Evolutionary conservation across 371 early-diverging fungal species (phyloP), one percentile per base, ranked within the genome.

Genomic region (Umbelopsis sp.): DNA sequence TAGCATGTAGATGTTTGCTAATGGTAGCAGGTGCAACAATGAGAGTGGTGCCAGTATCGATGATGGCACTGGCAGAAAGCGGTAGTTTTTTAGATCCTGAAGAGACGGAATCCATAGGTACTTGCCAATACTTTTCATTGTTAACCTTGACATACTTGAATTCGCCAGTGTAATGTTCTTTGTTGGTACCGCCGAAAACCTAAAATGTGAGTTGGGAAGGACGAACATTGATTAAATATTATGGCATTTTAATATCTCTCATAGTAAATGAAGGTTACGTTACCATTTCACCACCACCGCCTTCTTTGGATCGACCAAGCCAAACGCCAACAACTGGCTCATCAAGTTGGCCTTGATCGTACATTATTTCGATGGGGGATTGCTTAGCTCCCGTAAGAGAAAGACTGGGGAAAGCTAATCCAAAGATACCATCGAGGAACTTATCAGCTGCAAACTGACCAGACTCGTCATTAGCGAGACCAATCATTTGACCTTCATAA

Each of bases 341-440:
- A 25, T 68, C 52, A 22, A 82, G 78, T 2, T 44, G 10, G 0
- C 77, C 77, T 20, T 50, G 20, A 3, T 50, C 45, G 35, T 72
- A 50, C 72, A 82, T 70, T n/a, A 70, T 63, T 62, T 76, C 57
- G 0, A 78, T 73, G 18, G 75, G 67, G 0, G 82, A 76, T 29
- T 44, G 25, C 35, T 74, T 75, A 4, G 70, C 41, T 4, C 77
- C 78, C 0, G 78, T 82, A 29, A 69, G 69, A 18, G 84, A 77
- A 11, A 85, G 64, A 0, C 77, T 63, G 3, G 84, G 80, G 14
- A 84, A 87, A 0, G 75, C 83, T 4, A 87, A 70, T 16, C 87
- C 87, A 81, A 87, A 87, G 57, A 85, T 83, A 44, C 87, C 87
- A 66, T 87, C 87, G 38, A 87, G 67, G 25, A 72, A 74, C 20